These are phyloP conservation scores for Tuber indicum DNA, from an alignment of 495 filamentous ascomycete species.

Conservation along the genomic window DNA sequence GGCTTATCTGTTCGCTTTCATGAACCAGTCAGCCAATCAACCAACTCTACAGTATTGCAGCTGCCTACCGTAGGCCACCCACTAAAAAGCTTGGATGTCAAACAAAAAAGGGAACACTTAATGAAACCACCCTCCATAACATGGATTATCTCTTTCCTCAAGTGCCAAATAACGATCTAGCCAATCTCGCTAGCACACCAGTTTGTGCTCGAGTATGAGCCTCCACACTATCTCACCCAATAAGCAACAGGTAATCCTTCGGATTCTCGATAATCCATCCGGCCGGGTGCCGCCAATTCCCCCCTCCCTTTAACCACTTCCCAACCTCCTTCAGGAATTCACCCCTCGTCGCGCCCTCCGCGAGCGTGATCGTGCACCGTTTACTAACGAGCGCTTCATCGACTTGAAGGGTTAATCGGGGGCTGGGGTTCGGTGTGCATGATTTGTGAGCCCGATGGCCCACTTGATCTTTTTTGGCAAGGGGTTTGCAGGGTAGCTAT, in stretches of 20 bases:
- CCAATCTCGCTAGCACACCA: constrained; percentile 15
- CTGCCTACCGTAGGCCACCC: background rate
- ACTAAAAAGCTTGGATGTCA: background rate
- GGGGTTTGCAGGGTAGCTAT: background rate
- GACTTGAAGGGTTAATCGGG: constrained; percentile 15
- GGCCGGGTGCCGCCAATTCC: constrained; percentile 16
- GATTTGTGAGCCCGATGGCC: background rate
- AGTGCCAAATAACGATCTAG: background rate
- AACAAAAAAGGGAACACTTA: background rate
- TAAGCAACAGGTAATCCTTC: constrained; percentile 12
- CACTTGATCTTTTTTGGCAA: constrained; percentile 13
- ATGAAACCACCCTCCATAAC: background rate
- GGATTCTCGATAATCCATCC: constrained; percentile 16
- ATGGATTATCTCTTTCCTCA: background rate
- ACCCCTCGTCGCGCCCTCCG: constrained; percentile 7
- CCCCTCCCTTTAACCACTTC: constrained; percentile 11
- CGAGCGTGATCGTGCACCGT: constrained; percentile 14
- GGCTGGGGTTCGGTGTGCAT: constrained; percentile 20
- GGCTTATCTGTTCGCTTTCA: background rate
- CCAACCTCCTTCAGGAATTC: constrained; percentile 17
- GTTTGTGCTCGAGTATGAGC: constrained; percentile 13
- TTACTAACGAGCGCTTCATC: constrained; percentile 16
- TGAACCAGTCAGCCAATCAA: background rate
- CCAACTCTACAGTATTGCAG: background rate
- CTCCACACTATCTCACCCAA: constrained; percentile 33